These are phyloP conservation scores for Fusarium sarcochroum DNA, from an alignment of 2,329 filamentous ascomycete species.

Conservation along the genomic window DNA sequence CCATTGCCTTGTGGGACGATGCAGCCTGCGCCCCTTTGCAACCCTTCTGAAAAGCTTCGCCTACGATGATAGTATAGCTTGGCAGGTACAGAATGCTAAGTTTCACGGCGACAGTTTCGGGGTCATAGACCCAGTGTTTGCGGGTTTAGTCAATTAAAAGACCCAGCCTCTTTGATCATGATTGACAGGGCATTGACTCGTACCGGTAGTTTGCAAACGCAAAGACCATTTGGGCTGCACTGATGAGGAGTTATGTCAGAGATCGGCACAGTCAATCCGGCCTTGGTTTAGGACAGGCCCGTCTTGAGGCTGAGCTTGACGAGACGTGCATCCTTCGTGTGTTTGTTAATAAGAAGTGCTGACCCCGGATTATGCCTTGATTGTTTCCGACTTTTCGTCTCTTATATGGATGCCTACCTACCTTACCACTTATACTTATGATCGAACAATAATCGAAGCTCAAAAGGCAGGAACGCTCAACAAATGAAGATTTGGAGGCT, in stretches of 20 bases:
- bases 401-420: not conserved
- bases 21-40: conserved; percentile 5
- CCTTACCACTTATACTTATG: too few species aligned
- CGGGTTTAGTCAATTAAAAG: not conserved
- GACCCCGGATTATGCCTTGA: not conserved
- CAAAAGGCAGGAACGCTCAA: conserved; percentile 5
- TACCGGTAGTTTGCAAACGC: not conserved
- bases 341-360: conserved; percentile 29
- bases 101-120: not conserved
- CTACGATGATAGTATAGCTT: conserved; percentile 12
- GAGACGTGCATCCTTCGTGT: conserved; percentile 24
- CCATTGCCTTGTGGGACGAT: conserved; percentile 32
- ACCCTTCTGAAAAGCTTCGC: conserved; percentile 14
- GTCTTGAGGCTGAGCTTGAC: conserved; percentile 31
- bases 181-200: conserved; percentile 15
- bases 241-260: conserved; percentile 12
- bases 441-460: too few species aligned
- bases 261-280: conserved; percentile 32
- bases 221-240: not conserved
- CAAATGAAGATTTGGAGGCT: conserved; percentile 7
- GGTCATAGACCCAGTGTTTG: not conserved
- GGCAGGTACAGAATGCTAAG: conserved; percentile 21
- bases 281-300: conserved; percentile 21
- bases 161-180: not conserved
- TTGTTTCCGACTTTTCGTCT: conserved; percentile 1